Conservation (phyloP, 192 early-diverging fungal species). For the Endogone sp. region DNA sequence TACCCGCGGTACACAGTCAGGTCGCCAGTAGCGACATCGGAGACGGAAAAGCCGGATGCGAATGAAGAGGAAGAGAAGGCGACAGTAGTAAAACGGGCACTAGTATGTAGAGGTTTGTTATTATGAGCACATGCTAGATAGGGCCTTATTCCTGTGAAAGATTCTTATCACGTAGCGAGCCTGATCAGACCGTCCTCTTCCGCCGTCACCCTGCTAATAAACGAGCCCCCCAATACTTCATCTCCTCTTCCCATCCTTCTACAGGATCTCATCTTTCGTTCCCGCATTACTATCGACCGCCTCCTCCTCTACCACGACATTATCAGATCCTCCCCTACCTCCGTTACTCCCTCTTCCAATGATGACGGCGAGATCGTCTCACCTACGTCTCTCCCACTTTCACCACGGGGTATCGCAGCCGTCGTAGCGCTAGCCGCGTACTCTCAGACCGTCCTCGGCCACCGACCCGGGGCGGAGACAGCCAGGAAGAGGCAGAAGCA, state of each 20-base stretch:
- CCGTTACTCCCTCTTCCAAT: not conserved
- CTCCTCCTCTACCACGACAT: not conserved
- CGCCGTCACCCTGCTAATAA: too few species aligned
- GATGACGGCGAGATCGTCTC: not conserved
- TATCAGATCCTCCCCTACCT: not conserved
- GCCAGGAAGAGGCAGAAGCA: not conserved
- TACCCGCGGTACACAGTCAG: constrained; percentile 14
- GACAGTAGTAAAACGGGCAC: not conserved
- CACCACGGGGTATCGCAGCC: not conserved
- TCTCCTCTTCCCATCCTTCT: not conserved
- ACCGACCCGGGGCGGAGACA: not conserved
- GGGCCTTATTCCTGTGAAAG: too few species aligned
- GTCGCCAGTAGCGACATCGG: not conserved
- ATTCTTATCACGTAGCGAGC: too few species aligned
- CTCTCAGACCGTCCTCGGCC: not conserved
- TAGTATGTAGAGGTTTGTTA: not conserved
- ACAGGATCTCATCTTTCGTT: not conserved
- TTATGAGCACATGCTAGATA: too few species aligned
- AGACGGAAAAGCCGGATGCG: not conserved
- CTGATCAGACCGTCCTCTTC: too few species aligned
- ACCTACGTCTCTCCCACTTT: not conserved
- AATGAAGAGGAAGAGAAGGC: not conserved
- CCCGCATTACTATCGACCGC: not conserved
- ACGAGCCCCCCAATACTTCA: not conserved
- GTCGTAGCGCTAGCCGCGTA: not conserved